Base-by-base conservation (phyloP, 352 stramenopile species). In the Pythium sukuiense region DNA sequence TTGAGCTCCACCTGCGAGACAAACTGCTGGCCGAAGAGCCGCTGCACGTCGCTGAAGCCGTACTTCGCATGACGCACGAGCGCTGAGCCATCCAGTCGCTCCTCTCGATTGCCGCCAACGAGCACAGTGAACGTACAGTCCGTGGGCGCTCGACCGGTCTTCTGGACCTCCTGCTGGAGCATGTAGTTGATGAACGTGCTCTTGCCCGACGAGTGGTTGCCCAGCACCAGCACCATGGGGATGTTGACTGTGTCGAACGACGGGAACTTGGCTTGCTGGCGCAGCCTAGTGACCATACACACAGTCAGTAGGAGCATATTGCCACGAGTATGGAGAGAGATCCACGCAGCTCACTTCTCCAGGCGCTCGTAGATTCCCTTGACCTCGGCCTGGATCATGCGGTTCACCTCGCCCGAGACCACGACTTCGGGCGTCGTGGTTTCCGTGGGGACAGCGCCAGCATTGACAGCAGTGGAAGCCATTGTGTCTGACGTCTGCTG, bases 181-280 rank as follows among this genome's bases (percentile, higher is more conserved):
- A 95, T 93, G 75, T 95, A 76, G 67, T 95, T 95, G 71, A 95
- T 95, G 61, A 95, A 93, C 7, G 87, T 95, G 65, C 77, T 89
- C 68, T 95, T 95, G 29, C 87, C 87, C 3, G 83, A 93, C 61
- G 85, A 93, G 66, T 95, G 87, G 61, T 95, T 95, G 57, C 87
- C 87, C 67, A 95, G 67, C 45, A 95, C 85, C 46, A 95, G 64
- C 59, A 95, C 85, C 85, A 93, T 93, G 37, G 87, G 87, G 6
- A 89, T 62, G 63, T 90, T 91, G 41, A 95, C 87, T 0, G 78
- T 79, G 50, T 77, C 79, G 41, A 95, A 93, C 37, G 85, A 92
- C 63, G 87, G 83, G 74, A 93, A 93, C 61, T 87, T 87, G 69
- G 73, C 72, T 59, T 87, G 68, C 39, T 81, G 75, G 6, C 87